These are phyloP conservation scores for Rosa chinensis DNA, from an alignment of 306 rosid species.

Conservation along the genomic window DNA sequence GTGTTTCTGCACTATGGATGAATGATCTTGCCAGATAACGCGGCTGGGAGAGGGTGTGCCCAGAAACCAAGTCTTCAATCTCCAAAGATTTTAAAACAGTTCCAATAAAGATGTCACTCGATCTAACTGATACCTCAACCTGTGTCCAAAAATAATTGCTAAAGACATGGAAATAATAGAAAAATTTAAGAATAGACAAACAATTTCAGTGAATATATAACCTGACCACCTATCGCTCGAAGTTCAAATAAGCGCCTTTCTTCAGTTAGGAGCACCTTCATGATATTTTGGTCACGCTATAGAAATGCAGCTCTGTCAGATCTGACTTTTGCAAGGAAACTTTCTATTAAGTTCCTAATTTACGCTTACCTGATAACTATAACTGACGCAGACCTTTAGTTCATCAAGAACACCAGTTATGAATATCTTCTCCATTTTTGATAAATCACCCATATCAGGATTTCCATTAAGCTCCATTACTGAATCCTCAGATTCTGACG, in stretches of 20 bases:
- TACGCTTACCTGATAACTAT: constrained; percentile 65
- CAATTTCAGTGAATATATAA: constrained; percentile 20
- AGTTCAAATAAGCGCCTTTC: constrained; percentile 80
- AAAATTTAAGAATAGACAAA: background rate
- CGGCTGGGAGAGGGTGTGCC: constrained; percentile 45
- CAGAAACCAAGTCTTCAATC: constrained; percentile 84
- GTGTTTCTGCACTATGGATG: constrained; percentile 52
- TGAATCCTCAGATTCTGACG: constrained; percentile 72
- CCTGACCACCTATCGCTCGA: constrained; percentile 99
- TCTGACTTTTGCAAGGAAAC: constrained; percentile 15
- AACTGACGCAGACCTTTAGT: constrained; percentile 80
- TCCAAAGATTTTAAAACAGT: constrained; percentile 92
- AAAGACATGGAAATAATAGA: constrained; percentile 24
- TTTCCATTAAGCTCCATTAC: constrained; percentile 52
- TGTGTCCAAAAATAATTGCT: constrained; percentile 38
- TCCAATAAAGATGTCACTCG: constrained; percentile 72
- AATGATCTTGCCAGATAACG: constrained; percentile 89
- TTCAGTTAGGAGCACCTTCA: constrained; percentile 76
- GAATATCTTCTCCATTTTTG: constrained; percentile 62
- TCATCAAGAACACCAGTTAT: constrained; percentile 94
- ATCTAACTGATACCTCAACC: constrained; percentile 88
- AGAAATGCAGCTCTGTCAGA: constrained; percentile 32
- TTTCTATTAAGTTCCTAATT: background rate
- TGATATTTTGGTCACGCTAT: constrained; percentile 65
- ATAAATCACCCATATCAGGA: constrained; percentile 32